phyloP scores from a whole-genome alignment of 306 rosid genomes.

The Dryas drummondii region DNA sequence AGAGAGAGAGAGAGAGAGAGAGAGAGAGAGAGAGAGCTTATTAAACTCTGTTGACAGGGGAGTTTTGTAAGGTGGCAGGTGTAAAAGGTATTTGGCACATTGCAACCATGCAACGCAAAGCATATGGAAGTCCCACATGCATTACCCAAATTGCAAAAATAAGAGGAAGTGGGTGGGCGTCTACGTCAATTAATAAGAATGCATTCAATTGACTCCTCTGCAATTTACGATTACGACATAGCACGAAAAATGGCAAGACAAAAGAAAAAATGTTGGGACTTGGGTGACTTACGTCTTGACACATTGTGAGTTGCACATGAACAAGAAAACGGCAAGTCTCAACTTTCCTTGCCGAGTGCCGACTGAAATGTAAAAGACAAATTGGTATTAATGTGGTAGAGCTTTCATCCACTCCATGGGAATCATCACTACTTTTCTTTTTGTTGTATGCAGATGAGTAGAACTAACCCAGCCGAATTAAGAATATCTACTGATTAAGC shows the following conservation, averaged over 20 bases:
- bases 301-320: neutral
- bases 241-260: too few relatives aligned
- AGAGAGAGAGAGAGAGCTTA: too few relatives aligned
- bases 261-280: too few relatives aligned
- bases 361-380: neutral
- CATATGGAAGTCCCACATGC: neutral
- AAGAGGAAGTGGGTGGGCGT: too few relatives aligned
- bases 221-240: too few relatives aligned
- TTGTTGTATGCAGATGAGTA: neutral
- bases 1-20: too few relatives aligned
- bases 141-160: neutral
- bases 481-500: neutral
- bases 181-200: too few relatives aligned
- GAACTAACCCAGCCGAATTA: constrained; percentile 6
- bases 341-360: neutral
- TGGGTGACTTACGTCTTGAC: neutral
- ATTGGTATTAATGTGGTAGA: neutral
- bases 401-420: constrained; percentile 7
- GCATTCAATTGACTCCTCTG: too few relatives aligned
- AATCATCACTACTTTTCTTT: constrained; percentile 7
- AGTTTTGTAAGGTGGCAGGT: too few relatives aligned
- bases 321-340: neutral
- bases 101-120: neutral
- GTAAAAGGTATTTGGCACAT: neutral
- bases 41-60: too few relatives aligned